Evolutionary conservation across 1,139 yeast species (phyloP).

Genomic region (Candida sp.): DNA sequence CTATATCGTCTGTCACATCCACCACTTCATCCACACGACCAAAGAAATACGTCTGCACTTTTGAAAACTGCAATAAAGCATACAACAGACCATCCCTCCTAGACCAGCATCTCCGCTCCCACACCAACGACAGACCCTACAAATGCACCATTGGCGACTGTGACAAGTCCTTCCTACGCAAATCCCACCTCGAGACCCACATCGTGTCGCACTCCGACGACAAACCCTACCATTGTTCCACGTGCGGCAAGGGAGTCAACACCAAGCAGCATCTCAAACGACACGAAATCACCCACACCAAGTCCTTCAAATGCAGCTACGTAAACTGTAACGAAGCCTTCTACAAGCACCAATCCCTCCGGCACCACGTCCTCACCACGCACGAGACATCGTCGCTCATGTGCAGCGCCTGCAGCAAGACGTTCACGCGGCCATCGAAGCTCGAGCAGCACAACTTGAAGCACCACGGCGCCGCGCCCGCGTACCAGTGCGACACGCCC

Average conservation of each 20-base stretch:
- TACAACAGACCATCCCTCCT: slow-evolving; percentile 83
- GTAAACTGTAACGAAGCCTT: slow-evolving; percentile 70
- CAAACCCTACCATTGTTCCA: slow-evolving; percentile 76
- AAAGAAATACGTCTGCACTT: slow-evolving; percentile 64
- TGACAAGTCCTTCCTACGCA: slow-evolving; percentile 68
- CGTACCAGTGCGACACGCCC: slow-evolving; percentile 64
- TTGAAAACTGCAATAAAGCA: slow-evolving; percentile 71
- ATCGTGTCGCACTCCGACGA: slow-evolving; percentile 59
- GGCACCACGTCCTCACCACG: slow-evolving; percentile 69
- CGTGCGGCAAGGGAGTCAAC: slow-evolving; percentile 85
- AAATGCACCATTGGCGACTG: slow-evolving; percentile 61
- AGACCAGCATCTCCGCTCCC: slow-evolving; percentile 81
- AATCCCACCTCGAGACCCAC: slow-evolving; percentile 82
- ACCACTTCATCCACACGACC: slow-evolving; percentile 42
- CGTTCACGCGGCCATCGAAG: slow-evolving; percentile 63
- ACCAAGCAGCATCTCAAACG: slow-evolving; percentile 82
- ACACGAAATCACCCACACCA: slow-evolving; percentile 81
- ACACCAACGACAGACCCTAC: slow-evolving; percentile 81
- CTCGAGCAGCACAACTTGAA: slow-evolving; percentile 64
- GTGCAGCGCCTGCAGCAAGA: slow-evolving; percentile 63
- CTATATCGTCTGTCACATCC: slow-evolving; percentile 13
- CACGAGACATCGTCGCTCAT: slow-evolving; percentile 57
- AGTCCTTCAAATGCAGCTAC: slow-evolving; percentile 65
- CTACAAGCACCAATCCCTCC: slow-evolving; percentile 77
- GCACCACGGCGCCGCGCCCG: slow-evolving; percentile 59